Base-by-base conservation (phyloP, 805 yeast genomes). In the Hanseniaspora hatyaiensis region DNA sequence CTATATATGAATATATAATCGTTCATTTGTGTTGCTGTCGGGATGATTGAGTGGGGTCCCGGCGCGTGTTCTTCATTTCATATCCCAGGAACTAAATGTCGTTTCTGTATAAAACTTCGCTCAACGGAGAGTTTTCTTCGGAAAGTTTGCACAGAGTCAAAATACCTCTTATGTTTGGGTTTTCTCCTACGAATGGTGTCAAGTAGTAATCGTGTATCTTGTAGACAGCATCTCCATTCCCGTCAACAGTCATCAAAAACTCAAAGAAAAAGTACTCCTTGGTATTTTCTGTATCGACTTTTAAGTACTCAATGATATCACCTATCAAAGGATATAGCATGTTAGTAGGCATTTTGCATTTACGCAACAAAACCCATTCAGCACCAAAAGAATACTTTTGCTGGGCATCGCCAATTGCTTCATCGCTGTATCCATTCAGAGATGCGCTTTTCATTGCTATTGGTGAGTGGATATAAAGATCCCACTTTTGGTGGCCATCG, bases 151-250 rank as follows among this genome's bases (percentile, higher is more conserved):
- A 45, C 24, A 45, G 16, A 12, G 49, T 40, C 20, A 45, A 24
- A 37, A 45, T 33, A 37, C 38, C 49, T 37, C 28, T 45, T n/a
- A 45, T 45, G 16, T 45, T 45, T n/a, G 49, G 49, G 8, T 23
- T 37, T 15, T 36, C 41, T 16, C 34, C 20, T 13, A 45, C 30
- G 20, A 45, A 45, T 23, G 49, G 49, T 8, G 42, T 26, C 8
- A 45, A n/a, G 15, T 37, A 45, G 29, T 45, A 45, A 15, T 45
- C 49, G 20, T 45, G 40, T 22, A 45, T 34, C 13, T 36, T 45
- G 28, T 36, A 45, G 6, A 40, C 30, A n/a, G 34, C 34, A 19
- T 45, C 49, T 8, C 49, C 49, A n/a, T 45, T 45, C 19, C 40
- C 49, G 20, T 34, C 34, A 30, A 39, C 40, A 23, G 49, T 45